A percentile compares a stretch with the other conserved stretches of the same genome.
Evolutionary conservation across 1,284 basidiomycete species (phyloP).

Genomic region (Cryptococcus jaspeensis): DNA sequence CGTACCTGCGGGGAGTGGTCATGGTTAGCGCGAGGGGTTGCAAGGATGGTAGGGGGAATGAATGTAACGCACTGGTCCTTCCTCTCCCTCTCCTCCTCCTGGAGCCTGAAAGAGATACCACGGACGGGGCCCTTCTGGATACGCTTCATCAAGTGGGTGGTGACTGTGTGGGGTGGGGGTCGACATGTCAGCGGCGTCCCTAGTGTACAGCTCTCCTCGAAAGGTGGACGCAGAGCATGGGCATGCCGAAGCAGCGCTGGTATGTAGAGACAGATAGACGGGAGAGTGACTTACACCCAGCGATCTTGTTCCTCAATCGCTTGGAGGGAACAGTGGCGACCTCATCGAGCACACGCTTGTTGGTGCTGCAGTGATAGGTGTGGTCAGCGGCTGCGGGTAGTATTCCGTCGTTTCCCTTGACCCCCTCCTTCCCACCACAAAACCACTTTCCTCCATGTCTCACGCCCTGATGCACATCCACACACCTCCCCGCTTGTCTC

Average conservation of each 20-base stretch:
- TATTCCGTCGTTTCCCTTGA: no score
- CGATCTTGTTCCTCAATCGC: constrained; percentile 99
- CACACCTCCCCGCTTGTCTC: not conserved
- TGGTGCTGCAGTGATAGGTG: constrained; percentile 61
- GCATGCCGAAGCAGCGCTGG: no score
- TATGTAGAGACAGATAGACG: not conserved
- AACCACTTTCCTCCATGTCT: not conserved
- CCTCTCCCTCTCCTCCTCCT: constrained; percentile 99
- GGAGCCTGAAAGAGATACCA: constrained; percentile 99
- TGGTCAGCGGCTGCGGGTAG: constrained; percentile 15
- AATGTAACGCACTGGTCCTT: constrained; percentile 72
- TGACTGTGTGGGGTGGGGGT: constrained; percentile 57
- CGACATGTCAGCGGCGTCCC: no score
- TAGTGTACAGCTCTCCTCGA: no score
- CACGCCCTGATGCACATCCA: not conserved
- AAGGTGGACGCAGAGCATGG: no score
- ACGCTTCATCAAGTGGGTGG: constrained; percentile 99
- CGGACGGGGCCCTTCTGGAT: constrained; percentile 99
- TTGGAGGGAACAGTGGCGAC: constrained; percentile 97
- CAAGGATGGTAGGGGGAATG: not conserved
- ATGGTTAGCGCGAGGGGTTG: not conserved
- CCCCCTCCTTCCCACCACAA: not conserved
- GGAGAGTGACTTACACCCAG: constrained; percentile 62
- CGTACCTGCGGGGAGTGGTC: constrained; percentile 60
- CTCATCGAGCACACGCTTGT: constrained; percentile 99